Conservation (phyloP, 2,329 filamentous ascomycete genomes). For the Stemphylium lycopersici region DNA sequence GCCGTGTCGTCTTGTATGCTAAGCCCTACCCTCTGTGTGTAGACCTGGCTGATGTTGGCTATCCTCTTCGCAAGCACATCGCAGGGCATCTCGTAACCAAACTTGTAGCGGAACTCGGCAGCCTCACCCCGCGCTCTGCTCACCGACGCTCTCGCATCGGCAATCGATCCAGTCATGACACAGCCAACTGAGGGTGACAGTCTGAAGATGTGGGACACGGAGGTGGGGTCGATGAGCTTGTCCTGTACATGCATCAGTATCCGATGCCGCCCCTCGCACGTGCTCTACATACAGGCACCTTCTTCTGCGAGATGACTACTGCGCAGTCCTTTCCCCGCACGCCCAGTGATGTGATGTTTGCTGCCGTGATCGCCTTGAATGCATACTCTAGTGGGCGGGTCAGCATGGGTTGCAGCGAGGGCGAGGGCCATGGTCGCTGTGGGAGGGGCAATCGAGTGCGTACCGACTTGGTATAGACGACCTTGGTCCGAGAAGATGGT, state of each 20-base stretch:
- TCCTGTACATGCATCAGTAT: constrained; percentile 64
- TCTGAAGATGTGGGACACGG: constrained; percentile 96
- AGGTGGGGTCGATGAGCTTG: constrained; percentile 97
- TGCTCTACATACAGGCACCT: constrained; percentile 81
- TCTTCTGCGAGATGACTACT: constrained; percentile 98
- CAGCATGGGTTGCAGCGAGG: constrained; percentile 14
- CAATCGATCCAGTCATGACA: constrained; percentile 98
- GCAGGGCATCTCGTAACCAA: constrained; percentile 98
- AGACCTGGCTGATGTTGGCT: constrained; percentile 99
- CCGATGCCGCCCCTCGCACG: constrained; percentile 9
- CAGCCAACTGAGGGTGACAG: constrained; percentile 95
- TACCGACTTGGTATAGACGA: constrained; percentile 99
- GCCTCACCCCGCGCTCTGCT: constrained; percentile 93
- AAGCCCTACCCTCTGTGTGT: constrained; percentile 84
- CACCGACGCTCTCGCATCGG: constrained; percentile 91
- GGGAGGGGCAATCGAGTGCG: constrained; percentile 44
- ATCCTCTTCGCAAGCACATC: constrained; percentile 95
- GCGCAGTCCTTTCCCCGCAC: constrained; percentile 96
- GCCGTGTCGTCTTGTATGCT: not conserved
- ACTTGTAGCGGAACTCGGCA: constrained; percentile 98
- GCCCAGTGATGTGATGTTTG: constrained; percentile 98
- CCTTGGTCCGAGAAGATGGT: constrained; percentile 99
- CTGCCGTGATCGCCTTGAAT: constrained; percentile 99
- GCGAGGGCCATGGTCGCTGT: not conserved
- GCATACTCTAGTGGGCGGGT: constrained; percentile 80